Evolutionary conservation across 164 flowering plant genomes (phyloP).

Genomic region (Berberis thunbergii): DNA sequence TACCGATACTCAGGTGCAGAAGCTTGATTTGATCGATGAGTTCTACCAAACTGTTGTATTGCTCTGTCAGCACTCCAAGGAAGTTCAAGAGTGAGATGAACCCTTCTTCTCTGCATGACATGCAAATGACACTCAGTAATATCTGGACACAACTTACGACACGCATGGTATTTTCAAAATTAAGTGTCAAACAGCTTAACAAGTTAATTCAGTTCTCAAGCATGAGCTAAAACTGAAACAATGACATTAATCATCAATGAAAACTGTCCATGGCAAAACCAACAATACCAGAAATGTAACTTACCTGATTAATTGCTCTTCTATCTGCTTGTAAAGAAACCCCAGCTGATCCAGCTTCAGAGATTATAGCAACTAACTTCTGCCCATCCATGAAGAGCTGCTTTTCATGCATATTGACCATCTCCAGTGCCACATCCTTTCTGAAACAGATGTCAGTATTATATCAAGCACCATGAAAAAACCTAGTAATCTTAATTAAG

Average conservation of each 20-base stretch:
- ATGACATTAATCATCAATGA: too few species aligned
- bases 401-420: slow-evolving; percentile 99
- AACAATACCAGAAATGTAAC: too few species aligned
- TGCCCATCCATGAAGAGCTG: slow-evolving; percentile 93
- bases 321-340: slow-evolving; percentile 97
- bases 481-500: neutral
- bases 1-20: slow-evolving; percentile 96
- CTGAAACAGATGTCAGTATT: slow-evolving; percentile 26
- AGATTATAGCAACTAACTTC: slow-evolving; percentile 84
- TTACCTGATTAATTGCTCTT: slow-evolving; percentile 88
- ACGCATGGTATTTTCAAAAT: too few species aligned
- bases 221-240: too few species aligned
- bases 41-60: slow-evolving; percentile 98
- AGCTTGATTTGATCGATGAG: slow-evolving; percentile 97
- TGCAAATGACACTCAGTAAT: neutral
- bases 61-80: slow-evolving; percentile 99
- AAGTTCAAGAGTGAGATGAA: slow-evolving; percentile 89
- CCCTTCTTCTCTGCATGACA: slow-evolving; percentile 76
- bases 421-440: slow-evolving; percentile 92
- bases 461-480: slow-evolving; percentile 2
- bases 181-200: too few species aligned
- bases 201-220: too few species aligned
- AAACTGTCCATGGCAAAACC: too few species aligned
- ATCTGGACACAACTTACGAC: neutral
- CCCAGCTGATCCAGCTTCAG: slow-evolving; percentile 99